Conservation (phyloP, 2,329 filamentous ascomycete species). For the Sclerotinia glacialis region DNA sequence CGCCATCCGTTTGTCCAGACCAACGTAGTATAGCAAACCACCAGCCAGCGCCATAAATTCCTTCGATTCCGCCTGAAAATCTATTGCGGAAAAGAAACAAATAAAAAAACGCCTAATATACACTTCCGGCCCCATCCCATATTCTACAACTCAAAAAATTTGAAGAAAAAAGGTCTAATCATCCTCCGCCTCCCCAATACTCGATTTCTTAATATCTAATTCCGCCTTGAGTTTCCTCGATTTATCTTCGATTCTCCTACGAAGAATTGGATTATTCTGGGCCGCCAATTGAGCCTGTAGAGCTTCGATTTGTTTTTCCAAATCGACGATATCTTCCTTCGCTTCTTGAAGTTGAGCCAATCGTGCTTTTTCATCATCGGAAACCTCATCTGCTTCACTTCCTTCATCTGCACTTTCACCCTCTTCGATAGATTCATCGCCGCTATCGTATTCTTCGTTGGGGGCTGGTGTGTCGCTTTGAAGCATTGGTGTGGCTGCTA, state of each 20-base stretch:
- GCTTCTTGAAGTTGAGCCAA: slow-evolving; percentile 48
- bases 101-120: background rate
- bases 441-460: slow-evolving; percentile 37
- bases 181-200: slow-evolving; percentile 40
- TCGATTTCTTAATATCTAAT: slow-evolving; percentile 51
- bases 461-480: slow-evolving; percentile 34
- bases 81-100: background rate
- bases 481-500: slow-evolving; percentile 32
- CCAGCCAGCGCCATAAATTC: background rate
- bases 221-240: slow-evolving; percentile 52
- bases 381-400: slow-evolving; percentile 44
- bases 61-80: background rate
- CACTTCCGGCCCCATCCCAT: background rate
- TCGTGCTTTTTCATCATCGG: slow-evolving; percentile 51
- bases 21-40: background rate
- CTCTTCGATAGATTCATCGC: slow-evolving; percentile 46
- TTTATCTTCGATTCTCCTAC: slow-evolving; percentile 48
- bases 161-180: slow-evolving; percentile 24
- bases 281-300: slow-evolving; percentile 45
- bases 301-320: slow-evolving; percentile 49
- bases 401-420: slow-evolving; percentile 48
- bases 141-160: too few species aligned
- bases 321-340: slow-evolving; percentile 53
- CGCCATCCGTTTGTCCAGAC: background rate
- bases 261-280: slow-evolving; percentile 49